A percentile compares a stretch with the other conserved stretches of the same genome.
Evolutionary conservation across 371 early-diverging fungal genomes (phyloP).

Genomic region (Circinella minor): DNA sequence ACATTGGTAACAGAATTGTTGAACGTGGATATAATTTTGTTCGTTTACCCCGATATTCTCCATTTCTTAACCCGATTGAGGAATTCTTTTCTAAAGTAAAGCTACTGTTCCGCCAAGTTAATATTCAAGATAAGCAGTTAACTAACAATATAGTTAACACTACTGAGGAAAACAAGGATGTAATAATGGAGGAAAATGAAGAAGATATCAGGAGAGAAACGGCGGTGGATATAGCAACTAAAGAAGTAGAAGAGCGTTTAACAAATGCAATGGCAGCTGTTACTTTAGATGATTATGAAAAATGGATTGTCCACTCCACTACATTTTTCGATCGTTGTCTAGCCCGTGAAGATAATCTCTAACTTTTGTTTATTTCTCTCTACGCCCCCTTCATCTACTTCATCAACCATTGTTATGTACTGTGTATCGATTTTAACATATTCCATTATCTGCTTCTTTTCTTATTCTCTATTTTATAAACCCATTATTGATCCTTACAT

Average conservation of each 20-base stretch:
- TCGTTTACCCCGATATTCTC: slow-evolving; percentile 20
- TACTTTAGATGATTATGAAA: neutral
- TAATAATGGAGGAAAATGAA: no score
- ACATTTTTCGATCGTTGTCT: neutral
- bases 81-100: slow-evolving; percentile 12
- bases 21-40: slow-evolving; percentile 17
- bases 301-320: neutral
- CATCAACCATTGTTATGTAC: no score
- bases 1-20: neutral
- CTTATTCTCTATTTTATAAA: no score
- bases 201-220: no score
- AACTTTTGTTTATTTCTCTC: neutral
- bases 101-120: slow-evolving; percentile 2
- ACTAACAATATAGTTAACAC: neutral
- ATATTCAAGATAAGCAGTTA: neutral
- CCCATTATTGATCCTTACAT: no score
- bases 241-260: neutral
- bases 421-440: neutral
- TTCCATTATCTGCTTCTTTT: neutral
- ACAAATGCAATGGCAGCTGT: neutral
- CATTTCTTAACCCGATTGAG: slow-evolving; percentile 23
- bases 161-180: neutral
- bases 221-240: no score
- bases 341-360: neutral
- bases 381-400: neutral